Evolutionary conservation across 495 filamentous ascomycete genomes (phyloP).

Genomic region (Wilcoxina mikolae): DNA sequence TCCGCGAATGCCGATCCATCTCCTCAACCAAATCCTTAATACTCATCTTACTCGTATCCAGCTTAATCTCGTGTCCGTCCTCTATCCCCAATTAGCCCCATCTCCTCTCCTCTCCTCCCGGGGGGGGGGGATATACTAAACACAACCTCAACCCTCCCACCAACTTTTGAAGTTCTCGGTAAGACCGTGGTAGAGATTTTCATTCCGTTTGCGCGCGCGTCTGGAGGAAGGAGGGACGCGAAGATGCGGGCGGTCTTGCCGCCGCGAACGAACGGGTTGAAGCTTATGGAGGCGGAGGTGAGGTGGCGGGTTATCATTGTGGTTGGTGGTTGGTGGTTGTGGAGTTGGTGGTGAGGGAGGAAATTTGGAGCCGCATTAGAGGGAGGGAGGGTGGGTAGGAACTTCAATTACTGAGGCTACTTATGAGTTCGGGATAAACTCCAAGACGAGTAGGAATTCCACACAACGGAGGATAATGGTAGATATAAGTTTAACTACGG

Average conservation of each 20-base stretch:
- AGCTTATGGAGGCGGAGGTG: constrained; percentile 63
- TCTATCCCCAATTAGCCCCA: constrained; percentile 35
- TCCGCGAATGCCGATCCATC: constrained; percentile 74
- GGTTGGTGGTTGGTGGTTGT: neutral
- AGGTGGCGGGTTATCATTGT: constrained; percentile 78
- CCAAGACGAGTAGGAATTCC: no score
- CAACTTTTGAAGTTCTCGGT: constrained; percentile 45
- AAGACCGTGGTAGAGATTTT: constrained; percentile 68
- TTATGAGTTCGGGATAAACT: no score
- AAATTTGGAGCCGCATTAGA: neutral
- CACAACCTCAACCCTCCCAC: constrained; percentile 54
- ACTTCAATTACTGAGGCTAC: no score
- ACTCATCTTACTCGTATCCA: constrained; percentile 58
- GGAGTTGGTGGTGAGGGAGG: neutral
- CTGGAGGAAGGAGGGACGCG: constrained; percentile 70
- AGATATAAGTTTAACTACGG: no score
- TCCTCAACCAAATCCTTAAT: constrained; percentile 81
- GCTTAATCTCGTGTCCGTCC: constrained; percentile 63
- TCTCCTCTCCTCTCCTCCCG: neutral
- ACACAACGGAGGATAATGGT: no score
- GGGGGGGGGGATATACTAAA: constrained; percentile 49
- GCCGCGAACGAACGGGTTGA: constrained; percentile 76
- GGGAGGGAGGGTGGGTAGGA: no score
- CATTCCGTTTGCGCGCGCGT: constrained; percentile 52
- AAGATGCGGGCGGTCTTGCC: constrained; percentile 72